phyloP scores from a whole-genome alignment of 2,329 filamentous ascomycete genomes.

The Fusarium papillatum region DNA sequence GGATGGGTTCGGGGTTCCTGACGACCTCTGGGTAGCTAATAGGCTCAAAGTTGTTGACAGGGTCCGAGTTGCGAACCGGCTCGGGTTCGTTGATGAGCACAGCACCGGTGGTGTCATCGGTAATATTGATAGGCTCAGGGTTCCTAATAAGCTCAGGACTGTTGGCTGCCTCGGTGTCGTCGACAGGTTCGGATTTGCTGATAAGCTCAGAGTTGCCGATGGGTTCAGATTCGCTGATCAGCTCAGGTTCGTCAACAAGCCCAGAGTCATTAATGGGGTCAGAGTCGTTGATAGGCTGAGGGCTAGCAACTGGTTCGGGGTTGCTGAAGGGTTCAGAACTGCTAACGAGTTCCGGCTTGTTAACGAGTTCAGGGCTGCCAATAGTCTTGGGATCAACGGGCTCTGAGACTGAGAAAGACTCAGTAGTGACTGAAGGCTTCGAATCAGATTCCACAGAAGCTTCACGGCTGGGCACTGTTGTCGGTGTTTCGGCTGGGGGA shows the following conservation, averaged over 20 bases:
- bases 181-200: background rate
- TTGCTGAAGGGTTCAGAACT: background rate
- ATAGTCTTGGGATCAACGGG: background rate
- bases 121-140: background rate
- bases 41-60: background rate
- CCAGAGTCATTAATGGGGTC: too few species aligned
- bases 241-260: background rate
- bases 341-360: background rate
- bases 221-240: background rate
- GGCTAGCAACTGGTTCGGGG: background rate
- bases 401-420: background rate
- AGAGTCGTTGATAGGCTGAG: background rate
- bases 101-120: background rate
- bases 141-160: too few species aligned
- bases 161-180: background rate
- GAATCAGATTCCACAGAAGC: background rate
- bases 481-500: background rate
- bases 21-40: background rate
- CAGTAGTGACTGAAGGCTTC: background rate
- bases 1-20: background rate
- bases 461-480: background rate
- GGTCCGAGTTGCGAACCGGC: background rate
- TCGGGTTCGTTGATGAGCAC: background rate
- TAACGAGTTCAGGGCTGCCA: background rate
- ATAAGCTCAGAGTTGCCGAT: background rate